Base-by-base conservation (phyloP, 192 early-diverging fungal species). In the Umbelopsis ramanniana region DNA sequence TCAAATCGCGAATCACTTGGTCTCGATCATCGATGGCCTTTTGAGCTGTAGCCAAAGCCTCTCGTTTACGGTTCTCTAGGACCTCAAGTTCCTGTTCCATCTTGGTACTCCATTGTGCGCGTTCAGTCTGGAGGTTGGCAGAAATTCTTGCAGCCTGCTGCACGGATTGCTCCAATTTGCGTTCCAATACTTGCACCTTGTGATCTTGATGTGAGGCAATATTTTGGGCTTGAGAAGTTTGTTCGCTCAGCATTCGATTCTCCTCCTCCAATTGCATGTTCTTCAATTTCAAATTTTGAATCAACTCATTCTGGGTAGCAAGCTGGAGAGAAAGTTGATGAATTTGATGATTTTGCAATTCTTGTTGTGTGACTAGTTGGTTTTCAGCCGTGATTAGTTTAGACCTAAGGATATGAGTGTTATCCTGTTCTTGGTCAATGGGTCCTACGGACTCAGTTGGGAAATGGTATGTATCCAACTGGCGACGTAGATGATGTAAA, bases 131-230 rank as follows among this genome's bases (percentile, higher is more conserved):
- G 7, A 63, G 19, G 26, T 63, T 63, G 15, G 57, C 57, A 3
- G 57, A 11, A 29, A 63, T 35, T 6, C 57, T 29, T 5, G 57
- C 57, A 63, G 57, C 57, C 57, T 63, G 57, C 57, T 63, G 57
- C 57, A 63, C 57, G 3, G 57, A 63, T 33, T 63, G 57, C 33
- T 63, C 57, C 33, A 63, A 63, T n/a, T 63, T 63, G 4, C 33
- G 26, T 17, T 63, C 57, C 15, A 63, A 26, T 14, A 63, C 57
- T 37, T 63, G 57, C 12, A 63, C 33, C 33, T 63, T 29, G 14
- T 37, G 33, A 6, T 38, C 33, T 19, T 63, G 57, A 8, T 8
- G 6, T 0, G 57, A 29, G 35, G 57, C 33, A 6, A 35, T 37
- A 35, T 63, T 63, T 37, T 33, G 26, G 0, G 29, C 57, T 26